These are phyloP conservation scores for Fennellomyces sp. DNA, from an alignment of 371 early-diverging fungal genomes.

Conservation along the genomic window DNA sequence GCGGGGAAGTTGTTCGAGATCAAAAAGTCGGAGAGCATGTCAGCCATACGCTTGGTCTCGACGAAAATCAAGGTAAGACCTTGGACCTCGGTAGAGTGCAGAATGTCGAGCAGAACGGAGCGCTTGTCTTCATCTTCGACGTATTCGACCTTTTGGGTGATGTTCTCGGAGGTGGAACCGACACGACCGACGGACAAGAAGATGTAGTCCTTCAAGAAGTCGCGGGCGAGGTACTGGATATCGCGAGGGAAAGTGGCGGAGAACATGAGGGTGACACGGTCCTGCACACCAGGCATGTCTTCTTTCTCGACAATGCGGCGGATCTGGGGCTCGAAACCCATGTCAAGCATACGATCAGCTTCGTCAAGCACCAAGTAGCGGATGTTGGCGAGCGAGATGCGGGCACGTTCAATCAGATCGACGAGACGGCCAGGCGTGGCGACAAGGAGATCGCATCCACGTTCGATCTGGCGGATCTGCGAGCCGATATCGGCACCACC, in stretches of 20 bases:
- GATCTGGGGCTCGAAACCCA: conserved; percentile 98
- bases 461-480: conserved; percentile 81
- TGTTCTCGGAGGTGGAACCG: conserved; percentile 57
- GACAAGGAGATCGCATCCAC: conserved; percentile 95
- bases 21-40: conserved; percentile 85
- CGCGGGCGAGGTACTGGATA: conserved; percentile 88
- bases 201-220: conserved; percentile 73
- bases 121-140: conserved; percentile 90
- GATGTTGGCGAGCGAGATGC: conserved; percentile 81
- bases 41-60: conserved; percentile 98
- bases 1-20: conserved; percentile 82
- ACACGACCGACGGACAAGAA: conserved; percentile 58
- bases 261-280: conserved; percentile 89
- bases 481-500: conserved; percentile 90
- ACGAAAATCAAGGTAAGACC: conserved; percentile 97
- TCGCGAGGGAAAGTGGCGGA: conserved; percentile 98
- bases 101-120: conserved; percentile 84
- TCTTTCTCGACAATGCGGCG: conserved; percentile 94
- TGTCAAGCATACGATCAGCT: conserved; percentile 98
- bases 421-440: conserved; percentile 98
- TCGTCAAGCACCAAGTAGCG: conserved; percentile 97
- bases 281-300: conserved; percentile 20
- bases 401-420: conserved; percentile 87
- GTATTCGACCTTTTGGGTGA: conserved; percentile 55
- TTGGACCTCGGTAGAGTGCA: conserved; percentile 64